Base-by-base conservation (phyloP, 176 grass and related monocot genomes). In the Oryza rufipogon region DNA sequence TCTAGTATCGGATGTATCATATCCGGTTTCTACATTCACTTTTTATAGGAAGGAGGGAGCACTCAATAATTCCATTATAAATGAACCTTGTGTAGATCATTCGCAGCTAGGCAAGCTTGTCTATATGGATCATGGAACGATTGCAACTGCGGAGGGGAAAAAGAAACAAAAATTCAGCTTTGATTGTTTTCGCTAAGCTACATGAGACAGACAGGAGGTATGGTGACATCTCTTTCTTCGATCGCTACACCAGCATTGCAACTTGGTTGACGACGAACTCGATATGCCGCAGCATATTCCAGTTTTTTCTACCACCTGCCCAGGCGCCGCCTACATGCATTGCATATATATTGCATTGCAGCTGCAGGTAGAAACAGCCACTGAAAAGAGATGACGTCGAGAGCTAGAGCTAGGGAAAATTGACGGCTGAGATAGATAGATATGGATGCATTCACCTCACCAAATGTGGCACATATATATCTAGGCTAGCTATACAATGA, bases 261-360 rank as follows among this genome's bases (percentile, higher is more conserved):
- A 61, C 20, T 61, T 61, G 56, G 17, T 61, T 22, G 20, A 61
- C 7, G 14, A 14, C 66, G 69, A 66, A n/a, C 51, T 68, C 78
- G 79, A 77, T 86, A 85, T 66, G 78, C 83, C 83, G 78, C 83
- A 78, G 88, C 83, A 89, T 89, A 86, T 89, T 86, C 88, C 77
- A 64, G 32, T 6, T 20, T 25, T 15, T 6, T 58, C 5, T 39
- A 1, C 19, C 7, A n/a, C 76, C 15, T 4, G 17, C 1, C 33
- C 14, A 60, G 6, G 25, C 65, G 9, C 6, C 74, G 56, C 19
- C 19, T 60, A n/a, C 19, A 56, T 22, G 7, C 2, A 22, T 7
- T 20, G 6, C 19, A 9, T 17, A 56, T 22, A 2, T 0, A 22
- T 7, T 20, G 6, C 19, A 9, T 17, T 19, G 51, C 51, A 61